Evolutionary conservation across 345 rosid genomes (phyloP).

Genomic region (Citrus glauca): DNA sequence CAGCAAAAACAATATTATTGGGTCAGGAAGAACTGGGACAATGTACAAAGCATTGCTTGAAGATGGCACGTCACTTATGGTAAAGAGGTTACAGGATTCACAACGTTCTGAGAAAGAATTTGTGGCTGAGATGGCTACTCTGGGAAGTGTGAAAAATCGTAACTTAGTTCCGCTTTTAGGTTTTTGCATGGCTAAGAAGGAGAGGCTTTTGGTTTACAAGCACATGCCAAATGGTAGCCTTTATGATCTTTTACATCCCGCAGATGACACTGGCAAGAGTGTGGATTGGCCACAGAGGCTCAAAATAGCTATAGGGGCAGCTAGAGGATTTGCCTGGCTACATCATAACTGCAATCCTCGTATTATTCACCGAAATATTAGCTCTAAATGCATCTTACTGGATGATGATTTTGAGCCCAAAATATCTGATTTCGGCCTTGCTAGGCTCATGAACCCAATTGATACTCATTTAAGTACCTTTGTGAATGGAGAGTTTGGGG

Average conservation of each 20-base stretch:
- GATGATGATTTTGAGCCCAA: conserved; percentile 78
- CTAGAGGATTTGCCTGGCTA: conserved; percentile 91
- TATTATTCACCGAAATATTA: conserved; percentile 85
- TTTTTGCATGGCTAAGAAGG: conserved; percentile 62
- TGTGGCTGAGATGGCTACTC: conserved; percentile 70
- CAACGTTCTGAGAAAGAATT: conserved; percentile 82
- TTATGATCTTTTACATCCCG: conserved; percentile 47
- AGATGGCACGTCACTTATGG: conserved; percentile 71
- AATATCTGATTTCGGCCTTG: conserved; percentile 94
- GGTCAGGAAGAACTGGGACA: conserved; percentile 83
- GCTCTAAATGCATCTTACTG: conserved; percentile 87
- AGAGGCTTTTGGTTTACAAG: conserved; percentile 74
- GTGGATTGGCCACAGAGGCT: conserved; percentile 92
- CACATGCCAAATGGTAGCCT: conserved; percentile 77
- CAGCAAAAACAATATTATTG: conserved; percentile 74
- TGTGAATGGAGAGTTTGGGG: conserved; percentile 96
- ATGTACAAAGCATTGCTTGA: conserved; percentile 77
- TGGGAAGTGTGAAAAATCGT: conserved; percentile 76
- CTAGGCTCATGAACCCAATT: conserved; percentile 91
- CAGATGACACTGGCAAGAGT: conserved; percentile 39
- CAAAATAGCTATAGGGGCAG: conserved; percentile 75
- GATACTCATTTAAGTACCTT: conserved; percentile 95
- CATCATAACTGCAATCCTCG: conserved; percentile 96
- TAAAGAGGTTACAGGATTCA: conserved; percentile 91
- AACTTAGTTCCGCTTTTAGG: conserved; percentile 92